Conservation (phyloP, 208 protist genomes). For the Trypanosoma scelopori region DNA sequence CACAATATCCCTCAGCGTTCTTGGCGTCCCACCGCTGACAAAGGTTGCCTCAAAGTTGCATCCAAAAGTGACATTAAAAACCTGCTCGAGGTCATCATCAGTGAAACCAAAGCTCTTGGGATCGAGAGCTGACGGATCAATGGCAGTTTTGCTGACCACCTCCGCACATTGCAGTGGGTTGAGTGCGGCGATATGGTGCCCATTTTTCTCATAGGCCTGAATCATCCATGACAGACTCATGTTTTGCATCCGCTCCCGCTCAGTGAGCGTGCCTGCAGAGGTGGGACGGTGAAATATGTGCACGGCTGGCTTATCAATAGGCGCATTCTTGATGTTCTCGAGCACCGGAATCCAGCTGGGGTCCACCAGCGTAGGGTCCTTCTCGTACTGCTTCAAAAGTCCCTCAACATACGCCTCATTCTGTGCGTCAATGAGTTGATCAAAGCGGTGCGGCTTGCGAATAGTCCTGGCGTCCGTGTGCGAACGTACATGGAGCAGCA, state of each 20-base stretch:
- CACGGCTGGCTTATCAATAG: constrained; percentile 60
- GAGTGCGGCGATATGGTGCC: constrained; percentile 79
- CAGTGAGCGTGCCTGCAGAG: constrained; percentile 52
- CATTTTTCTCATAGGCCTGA: constrained; percentile 81
- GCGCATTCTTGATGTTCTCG: constrained; percentile 54
- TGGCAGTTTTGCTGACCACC: constrained; percentile 17
- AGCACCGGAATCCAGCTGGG: constrained; percentile 82
- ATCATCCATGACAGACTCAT: constrained; percentile 92
- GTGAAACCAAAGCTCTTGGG: constrained; percentile 81
- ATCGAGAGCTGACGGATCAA: constrained; percentile 46
- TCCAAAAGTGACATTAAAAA: constrained; percentile 83
- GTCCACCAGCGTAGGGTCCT: constrained; percentile 69
- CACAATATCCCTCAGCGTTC: constrained; percentile 81
- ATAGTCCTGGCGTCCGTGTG: constrained; percentile 83
- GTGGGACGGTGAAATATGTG: constrained; percentile 74
- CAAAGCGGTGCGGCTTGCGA: constrained; percentile 71
- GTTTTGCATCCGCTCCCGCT: constrained; percentile 84
- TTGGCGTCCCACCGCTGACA: constrained; percentile 62
- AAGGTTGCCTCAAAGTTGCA: constrained; percentile 75
- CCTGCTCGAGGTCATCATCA: constrained; percentile 63
- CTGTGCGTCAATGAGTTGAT: constrained; percentile 66
- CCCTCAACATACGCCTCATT: constrained; percentile 83
- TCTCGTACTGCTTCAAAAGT: constrained; percentile 75
- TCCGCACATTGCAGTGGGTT: constrained; percentile 61
- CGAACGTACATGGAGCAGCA: constrained; percentile 25